Evolutionary conservation across 441 rosid genomes (phyloP).

Genomic region (Hura crepitans): DNA sequence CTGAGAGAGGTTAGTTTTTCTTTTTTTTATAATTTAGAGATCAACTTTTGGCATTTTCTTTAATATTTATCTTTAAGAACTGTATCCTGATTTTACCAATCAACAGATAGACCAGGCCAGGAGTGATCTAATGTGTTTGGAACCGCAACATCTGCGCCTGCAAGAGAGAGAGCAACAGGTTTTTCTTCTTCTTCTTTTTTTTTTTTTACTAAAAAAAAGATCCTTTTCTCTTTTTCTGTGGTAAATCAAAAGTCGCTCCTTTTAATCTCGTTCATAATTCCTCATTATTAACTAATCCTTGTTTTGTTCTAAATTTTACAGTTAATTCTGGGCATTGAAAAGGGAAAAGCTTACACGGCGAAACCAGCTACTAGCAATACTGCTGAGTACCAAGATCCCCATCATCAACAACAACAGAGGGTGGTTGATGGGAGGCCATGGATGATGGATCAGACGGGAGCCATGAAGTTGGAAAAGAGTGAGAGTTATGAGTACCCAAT

Average conservation of each 20-base stretch:
- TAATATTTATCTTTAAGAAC: too few relatives aligned
- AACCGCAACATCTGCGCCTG: conserved; percentile 20
- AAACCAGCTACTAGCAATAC: too few relatives aligned
- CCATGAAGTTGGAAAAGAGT: too few relatives aligned
- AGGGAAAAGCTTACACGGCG: neutral
- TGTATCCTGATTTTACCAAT: neutral
- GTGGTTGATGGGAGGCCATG: conserved; percentile 9
- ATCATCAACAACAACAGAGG: too few relatives aligned
- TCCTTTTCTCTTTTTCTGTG: neutral
- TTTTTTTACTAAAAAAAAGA: too few relatives aligned
- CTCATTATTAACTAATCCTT: too few relatives aligned
- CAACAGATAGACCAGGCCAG: conserved; percentile 29
- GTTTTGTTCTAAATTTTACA: neutral
- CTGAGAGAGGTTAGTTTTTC: conserved; percentile 23
- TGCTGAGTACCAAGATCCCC: neutral
- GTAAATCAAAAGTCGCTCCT: neutral
- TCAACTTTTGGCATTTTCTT: neutral
- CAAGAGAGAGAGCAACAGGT: conserved; percentile 30
- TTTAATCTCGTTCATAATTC: neutral
- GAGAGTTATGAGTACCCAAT: neutral
- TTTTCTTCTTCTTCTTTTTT: neutral
- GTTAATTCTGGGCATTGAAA: conserved; percentile 14
- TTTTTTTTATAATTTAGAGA: neutral
- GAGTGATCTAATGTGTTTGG: conserved; percentile 10
- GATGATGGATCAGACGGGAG: neutral